Percentiles rank a stretch among this genome's conserved stretches.
These are phyloP conservation scores for Artemisia annua DNA, from an alignment of 129 eudicot species.

Conservation along the genomic window DNA sequence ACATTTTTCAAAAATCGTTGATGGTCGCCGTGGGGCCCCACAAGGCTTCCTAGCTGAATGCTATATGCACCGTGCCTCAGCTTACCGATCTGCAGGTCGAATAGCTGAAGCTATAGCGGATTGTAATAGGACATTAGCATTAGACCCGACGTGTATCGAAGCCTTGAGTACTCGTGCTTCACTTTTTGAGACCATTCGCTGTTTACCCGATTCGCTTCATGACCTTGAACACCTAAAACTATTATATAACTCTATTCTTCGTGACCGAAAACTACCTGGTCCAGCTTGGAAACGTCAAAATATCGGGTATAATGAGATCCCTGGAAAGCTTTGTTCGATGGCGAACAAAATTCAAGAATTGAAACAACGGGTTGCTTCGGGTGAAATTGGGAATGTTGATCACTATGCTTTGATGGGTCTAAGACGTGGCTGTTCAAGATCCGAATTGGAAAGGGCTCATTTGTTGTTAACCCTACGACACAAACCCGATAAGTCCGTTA, in stretches of 20 bases:
- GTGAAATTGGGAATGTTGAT: slow-evolving; percentile 80
- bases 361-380: slow-evolving; percentile 64
- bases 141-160: slow-evolving; percentile 64
- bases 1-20: slow-evolving; percentile 87
- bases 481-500: slow-evolving; percentile 72
- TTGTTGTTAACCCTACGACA: slow-evolving; percentile 64
- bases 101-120: slow-evolving; percentile 79
- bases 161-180: slow-evolving; percentile 66
- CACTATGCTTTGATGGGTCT: slow-evolving; percentile 68
- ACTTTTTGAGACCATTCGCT: slow-evolving; percentile 63
- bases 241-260: slow-evolving; percentile 63
- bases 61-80: slow-evolving; percentile 71
- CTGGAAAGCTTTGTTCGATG: slow-evolving; percentile 57
- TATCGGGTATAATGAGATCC: slow-evolving; percentile 66
- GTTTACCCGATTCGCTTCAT: slow-evolving; percentile 79
- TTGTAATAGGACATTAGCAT: slow-evolving; percentile 69
- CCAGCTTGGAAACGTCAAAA: slow-evolving; percentile 70
- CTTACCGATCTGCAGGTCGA: slow-evolving; percentile 57
- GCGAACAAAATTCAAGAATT: slow-evolving; percentile 56
- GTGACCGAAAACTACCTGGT: slow-evolving; percentile 74
- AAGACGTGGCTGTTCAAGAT: slow-evolving; percentile 73
- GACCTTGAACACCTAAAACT: slow-evolving; percentile 85
- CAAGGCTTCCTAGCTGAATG: slow-evolving; percentile 79
- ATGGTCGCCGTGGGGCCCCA: slow-evolving; percentile 79
- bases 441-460: slow-evolving; percentile 86